Base-by-base conservation (phyloP, 306 rosid species). In the Ochetophila trinervis region DNA sequence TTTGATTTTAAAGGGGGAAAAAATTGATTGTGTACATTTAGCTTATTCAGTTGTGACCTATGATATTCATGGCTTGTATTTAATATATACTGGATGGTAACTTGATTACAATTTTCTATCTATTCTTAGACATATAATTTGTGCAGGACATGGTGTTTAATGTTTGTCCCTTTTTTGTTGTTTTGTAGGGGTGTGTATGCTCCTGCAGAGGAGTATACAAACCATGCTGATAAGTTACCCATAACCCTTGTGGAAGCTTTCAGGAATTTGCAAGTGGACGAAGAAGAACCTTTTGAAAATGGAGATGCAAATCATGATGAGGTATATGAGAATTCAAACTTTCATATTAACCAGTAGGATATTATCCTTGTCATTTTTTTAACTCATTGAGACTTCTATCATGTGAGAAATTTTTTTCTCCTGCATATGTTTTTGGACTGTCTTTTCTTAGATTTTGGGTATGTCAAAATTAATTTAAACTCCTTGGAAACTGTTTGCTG, bases 211-310 rank as follows among this genome's bases (percentile, higher is more conserved):
- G 95, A 82, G 65, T 94, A 94, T 5, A 9, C 76, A 62, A 80
- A 76, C 72, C 83, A 84, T 74, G 86, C 80, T 62, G 84, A 78
- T 65, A 83, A 84, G 68, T 70, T 91, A 74, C 88, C 76, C 62
- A 52, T 73, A 64, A 86, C 96, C 63, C 96, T 90, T 66, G 97
- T 90, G 77, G 97, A 94, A 74, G 96, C 89, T 72, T 94, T 86
- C 86, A 85, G 83, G 76, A 83, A 79, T 61, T 68, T 86, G 97
- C 91, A 84, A 80, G 62, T 86, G 55, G 89, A 87, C 60, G 85
- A 49, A 56, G 93, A 87, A 53, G 88, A 75, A 69, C 87, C 79
- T 71, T 88, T 80, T 76, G 97, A 94, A 80, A 94, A 94, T 77
- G 97, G 99, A 45, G 90, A 88, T 30, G 62, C 85, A 54, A 64